Evolutionary conservation across 2,329 filamentous ascomycete species (phyloP).

Genomic region (Beauveria sp.): DNA sequence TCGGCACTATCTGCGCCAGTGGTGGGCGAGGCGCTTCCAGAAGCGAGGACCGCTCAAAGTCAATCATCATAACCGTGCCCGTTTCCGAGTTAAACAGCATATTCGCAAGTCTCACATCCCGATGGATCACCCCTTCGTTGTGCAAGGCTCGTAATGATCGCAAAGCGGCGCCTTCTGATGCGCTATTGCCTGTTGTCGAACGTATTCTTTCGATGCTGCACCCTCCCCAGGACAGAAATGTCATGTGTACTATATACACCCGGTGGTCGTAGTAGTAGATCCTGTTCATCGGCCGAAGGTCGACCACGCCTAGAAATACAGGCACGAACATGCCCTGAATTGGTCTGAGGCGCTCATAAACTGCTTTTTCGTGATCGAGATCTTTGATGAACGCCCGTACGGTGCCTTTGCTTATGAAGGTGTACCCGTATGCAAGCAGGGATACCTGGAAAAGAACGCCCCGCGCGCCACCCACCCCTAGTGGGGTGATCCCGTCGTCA

Average conservation of each 20-base stretch:
- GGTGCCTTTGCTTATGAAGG: conserved; percentile 34
- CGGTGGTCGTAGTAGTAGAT: conserved; percentile 27
- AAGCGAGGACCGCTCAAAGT: neutral
- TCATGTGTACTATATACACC: conserved; percentile 25
- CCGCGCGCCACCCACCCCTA: conserved; percentile 24
- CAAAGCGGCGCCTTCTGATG: neutral
- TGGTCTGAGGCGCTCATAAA: conserved; percentile 27
- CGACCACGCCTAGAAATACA: conserved; percentile 30
- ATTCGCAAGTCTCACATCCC: neutral
- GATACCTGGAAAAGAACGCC: conserved; percentile 35
- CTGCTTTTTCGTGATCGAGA: conserved; percentile 27
- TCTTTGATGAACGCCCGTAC: conserved; percentile 24
- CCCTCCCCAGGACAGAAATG: conserved; percentile 29
- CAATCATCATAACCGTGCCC: neutral
- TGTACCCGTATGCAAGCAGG: conserved; percentile 34
- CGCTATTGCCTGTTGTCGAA: neutral
- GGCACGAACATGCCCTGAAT: conserved; percentile 29
- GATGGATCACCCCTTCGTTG: neutral
- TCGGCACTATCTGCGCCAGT: too few relatives aligned
- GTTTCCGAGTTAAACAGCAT: neutral
- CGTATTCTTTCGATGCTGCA: neutral
- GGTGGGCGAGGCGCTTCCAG: too few relatives aligned
- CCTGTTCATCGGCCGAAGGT: conserved; percentile 25
- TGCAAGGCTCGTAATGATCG: neutral
- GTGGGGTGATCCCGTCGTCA: conserved; percentile 17